Conservation (phyloP, 768 basidiomycete genomes). For the Heimioporus sp. region DNA sequence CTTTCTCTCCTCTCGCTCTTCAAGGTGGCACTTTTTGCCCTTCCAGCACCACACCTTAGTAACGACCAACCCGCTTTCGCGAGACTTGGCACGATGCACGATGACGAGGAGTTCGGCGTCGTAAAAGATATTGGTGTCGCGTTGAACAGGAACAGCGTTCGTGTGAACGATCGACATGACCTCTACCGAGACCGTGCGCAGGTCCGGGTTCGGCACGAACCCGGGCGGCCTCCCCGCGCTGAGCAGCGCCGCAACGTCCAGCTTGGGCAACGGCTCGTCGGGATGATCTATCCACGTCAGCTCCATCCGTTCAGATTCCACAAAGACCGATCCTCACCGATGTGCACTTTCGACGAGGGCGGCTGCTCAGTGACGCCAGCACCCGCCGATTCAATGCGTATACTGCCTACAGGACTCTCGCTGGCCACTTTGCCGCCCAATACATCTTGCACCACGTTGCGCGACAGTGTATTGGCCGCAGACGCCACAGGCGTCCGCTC, state of each 20-base stretch:
- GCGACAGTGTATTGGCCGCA: slow-evolving; percentile 53
- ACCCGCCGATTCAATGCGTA: slow-evolving; percentile 2
- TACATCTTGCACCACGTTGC: slow-evolving; percentile 14
- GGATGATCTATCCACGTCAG: slow-evolving; percentile 32
- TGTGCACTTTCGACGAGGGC: slow-evolving; percentile 24
- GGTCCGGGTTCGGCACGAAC: slow-evolving; percentile 32
- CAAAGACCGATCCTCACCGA: slow-evolving; percentile 27
- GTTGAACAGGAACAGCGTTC: slow-evolving; percentile 44
- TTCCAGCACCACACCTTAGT: slow-evolving; percentile 79
- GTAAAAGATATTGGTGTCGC: slow-evolving; percentile 58
- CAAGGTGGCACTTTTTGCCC: slow-evolving; percentile 52
- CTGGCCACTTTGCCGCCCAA: slow-evolving; percentile 4
- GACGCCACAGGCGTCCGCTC: slow-evolving; percentile 58
- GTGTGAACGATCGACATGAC: slow-evolving; percentile 57
- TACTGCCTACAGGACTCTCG: slow-evolving; percentile 11
- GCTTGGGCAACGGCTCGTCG: slow-evolving; percentile 44
- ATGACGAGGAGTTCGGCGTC: slow-evolving; percentile 70
- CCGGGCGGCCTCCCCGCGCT: slow-evolving; percentile 14
- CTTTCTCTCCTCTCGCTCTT: slow-evolving; percentile 64
- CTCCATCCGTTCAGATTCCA: background rate
- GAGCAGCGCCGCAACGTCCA: slow-evolving; percentile 51
- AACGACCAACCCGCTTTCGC: slow-evolving; percentile 59
- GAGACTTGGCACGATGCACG: slow-evolving; percentile 67
- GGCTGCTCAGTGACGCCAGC: background rate
- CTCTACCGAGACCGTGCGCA: slow-evolving; percentile 70